These are phyloP conservation scores for Colletotrichum magnum DNA, from an alignment of 2,329 filamentous ascomycete species.

Conservation along the genomic window DNA sequence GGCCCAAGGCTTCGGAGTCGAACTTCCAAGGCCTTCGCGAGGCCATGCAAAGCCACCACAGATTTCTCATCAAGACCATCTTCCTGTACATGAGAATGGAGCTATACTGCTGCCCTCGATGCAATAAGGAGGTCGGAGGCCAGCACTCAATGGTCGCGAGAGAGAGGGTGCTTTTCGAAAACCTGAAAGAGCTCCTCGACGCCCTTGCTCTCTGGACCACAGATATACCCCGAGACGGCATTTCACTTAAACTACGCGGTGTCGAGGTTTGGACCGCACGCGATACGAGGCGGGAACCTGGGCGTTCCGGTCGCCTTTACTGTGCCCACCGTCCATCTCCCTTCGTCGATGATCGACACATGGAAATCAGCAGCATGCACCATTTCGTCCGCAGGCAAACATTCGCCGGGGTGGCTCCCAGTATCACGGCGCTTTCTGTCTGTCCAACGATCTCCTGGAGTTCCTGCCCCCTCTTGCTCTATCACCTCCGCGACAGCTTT, in stretches of 20 bases:
- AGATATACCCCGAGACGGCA: background rate
- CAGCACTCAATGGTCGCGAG: background rate
- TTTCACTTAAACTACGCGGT: background rate
- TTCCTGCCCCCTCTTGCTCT: background rate
- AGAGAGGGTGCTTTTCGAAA: slow-evolving; percentile 13
- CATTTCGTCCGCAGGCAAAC: background rate
- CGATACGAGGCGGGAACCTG: background rate
- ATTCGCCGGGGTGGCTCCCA: background rate
- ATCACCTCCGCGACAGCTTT: background rate
- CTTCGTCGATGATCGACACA: background rate
- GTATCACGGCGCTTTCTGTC: slow-evolving; percentile 11
- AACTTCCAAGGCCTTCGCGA: slow-evolving; percentile 6
- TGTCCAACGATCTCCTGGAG: slow-evolving; percentile 3
- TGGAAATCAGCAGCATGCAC: background rate
- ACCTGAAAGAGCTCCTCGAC: background rate
- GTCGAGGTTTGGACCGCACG: background rate
- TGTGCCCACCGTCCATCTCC: background rate
- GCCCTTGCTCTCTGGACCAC: background rate
- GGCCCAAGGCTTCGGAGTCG: background rate
- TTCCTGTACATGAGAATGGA: background rate
- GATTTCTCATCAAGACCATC: slow-evolving; percentile 1
- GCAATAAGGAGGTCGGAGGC: background rate
- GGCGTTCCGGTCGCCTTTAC: background rate
- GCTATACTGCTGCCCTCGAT: background rate
- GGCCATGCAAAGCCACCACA: background rate